Evolutionary conservation across 2,329 filamentous ascomycete genomes (phyloP).

Genomic region (Aspergillus sp.): DNA sequence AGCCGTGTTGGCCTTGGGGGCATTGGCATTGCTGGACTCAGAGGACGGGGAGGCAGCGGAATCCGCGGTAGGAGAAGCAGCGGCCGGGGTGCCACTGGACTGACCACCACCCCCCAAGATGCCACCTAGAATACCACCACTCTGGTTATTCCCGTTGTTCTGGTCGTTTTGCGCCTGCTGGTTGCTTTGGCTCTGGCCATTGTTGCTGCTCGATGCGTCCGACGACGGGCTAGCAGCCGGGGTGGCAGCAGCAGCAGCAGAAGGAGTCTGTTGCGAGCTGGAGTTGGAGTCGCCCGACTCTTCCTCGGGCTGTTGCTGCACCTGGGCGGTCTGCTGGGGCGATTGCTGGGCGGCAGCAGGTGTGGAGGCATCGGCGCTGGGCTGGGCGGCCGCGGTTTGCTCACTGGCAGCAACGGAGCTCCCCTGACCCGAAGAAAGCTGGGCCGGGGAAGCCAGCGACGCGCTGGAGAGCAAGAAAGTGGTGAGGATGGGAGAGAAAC

Average conservation of each 20-base stretch:
- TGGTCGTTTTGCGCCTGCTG: not conserved
- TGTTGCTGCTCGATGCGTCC: slow-evolving; percentile 1
- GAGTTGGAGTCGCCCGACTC: not conserved
- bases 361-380: not conserved
- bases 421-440: slow-evolving; percentile 9
- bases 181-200: not conserved
- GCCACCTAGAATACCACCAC: slow-evolving; percentile 1
- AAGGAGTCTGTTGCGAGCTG: not conserved
- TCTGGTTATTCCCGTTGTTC: slow-evolving; percentile 1
- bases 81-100: not conserved
- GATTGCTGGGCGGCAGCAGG: not conserved
- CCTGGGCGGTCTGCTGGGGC: not conserved
- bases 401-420: not conserved
- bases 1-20: slow-evolving; percentile 1
- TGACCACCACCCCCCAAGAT: slow-evolving; percentile 2
- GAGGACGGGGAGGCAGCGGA: not conserved
- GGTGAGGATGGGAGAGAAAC: slow-evolving; percentile 15
- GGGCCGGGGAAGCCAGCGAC: slow-evolving; percentile 14
- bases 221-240: slow-evolving; percentile 3
- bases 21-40: not conserved
- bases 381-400: slow-evolving; percentile 5
- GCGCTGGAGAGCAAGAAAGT: slow-evolving; percentile 15
- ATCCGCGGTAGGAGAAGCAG: slow-evolving; percentile 1
- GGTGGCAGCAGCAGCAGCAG: slow-evolving; percentile 1
- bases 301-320: not conserved